Evolutionary conservation across 2,329 filamentous ascomycete species (phyloP).

Genomic region (Tolypocladium nubicola): DNA sequence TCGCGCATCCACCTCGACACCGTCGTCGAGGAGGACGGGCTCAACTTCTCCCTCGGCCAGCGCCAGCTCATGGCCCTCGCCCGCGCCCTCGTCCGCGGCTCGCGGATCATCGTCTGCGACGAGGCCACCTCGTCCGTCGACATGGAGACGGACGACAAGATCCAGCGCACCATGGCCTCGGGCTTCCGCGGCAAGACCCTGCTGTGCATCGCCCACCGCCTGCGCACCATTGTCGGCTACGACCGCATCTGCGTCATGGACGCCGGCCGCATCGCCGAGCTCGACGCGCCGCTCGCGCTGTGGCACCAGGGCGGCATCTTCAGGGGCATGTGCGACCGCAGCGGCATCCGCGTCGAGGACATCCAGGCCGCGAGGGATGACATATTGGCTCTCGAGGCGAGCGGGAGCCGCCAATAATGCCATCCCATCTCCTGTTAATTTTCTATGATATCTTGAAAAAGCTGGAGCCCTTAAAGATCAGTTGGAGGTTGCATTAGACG

Average conservation of each 20-base stretch:
- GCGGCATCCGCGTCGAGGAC: conserved; percentile 57
- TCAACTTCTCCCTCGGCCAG: conserved; percentile 93
- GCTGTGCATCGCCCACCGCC: conserved; percentile 82
- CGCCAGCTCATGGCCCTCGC: conserved; percentile 92
- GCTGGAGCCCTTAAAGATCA: not conserved
- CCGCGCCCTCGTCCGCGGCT: conserved; percentile 75
- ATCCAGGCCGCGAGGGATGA: conserved; percentile 33
- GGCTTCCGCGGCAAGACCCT: conserved; percentile 82
- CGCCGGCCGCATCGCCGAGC: conserved; percentile 72
- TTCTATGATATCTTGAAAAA: not conserved
- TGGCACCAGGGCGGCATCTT: conserved; percentile 74
- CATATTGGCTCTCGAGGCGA: conserved; percentile 11
- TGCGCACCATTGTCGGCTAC: conserved; percentile 88
- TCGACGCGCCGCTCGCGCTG: conserved; percentile 65
- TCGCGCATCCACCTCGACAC: conserved; percentile 71
- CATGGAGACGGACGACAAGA: conserved; percentile 94
- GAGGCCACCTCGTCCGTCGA: conserved; percentile 91
- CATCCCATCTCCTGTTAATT: not conserved
- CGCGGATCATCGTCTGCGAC: conserved; percentile 92
- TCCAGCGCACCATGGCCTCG: conserved; percentile 76
- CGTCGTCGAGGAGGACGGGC: conserved; percentile 81
- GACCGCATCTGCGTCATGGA: conserved; percentile 98
- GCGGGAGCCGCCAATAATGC: not conserved
- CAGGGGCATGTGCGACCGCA: conserved; percentile 78
- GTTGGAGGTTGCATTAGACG: not conserved